Conservation (phyloP, 345 rosid genomes). For the Isatis tinctoria region DNA sequence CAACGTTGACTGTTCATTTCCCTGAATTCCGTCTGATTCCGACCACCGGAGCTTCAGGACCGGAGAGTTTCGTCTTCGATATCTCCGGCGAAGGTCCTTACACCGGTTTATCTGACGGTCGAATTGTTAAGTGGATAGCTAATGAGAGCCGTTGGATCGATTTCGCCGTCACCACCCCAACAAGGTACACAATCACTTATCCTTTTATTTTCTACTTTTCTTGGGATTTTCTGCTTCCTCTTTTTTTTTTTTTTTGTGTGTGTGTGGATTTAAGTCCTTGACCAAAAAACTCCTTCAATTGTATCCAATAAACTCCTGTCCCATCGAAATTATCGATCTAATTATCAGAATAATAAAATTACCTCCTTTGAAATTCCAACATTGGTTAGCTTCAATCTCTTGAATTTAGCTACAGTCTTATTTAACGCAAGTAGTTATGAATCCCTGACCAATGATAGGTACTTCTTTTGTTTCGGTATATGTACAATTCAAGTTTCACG, state of each 20-base stretch:
- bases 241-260: too few relatives aligned
- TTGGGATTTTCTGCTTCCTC: background rate
- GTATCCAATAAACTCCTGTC: conserved; percentile 12
- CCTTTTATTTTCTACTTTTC: background rate
- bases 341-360: background rate
- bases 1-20: conserved; percentile 10
- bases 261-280: background rate
- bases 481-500: conserved; percentile 18
- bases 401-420: background rate
- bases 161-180: conserved; percentile 55
- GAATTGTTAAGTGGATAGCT: conserved; percentile 58
- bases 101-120: conserved; percentile 65
- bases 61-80: conserved; percentile 62
- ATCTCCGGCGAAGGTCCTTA: conserved; percentile 54
- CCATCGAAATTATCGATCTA: background rate
- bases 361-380: background rate
- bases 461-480: conserved; percentile 15
- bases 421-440: background rate
- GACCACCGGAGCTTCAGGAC: conserved; percentile 47
- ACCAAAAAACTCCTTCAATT: background rate
- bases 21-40: conserved; percentile 19
- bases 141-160: conserved; percentile 49
- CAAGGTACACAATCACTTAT: conserved; percentile 39
- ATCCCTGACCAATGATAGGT: background rate
- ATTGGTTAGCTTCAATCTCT: background rate